These are phyloP conservation scores for Malus hybrid DNA, from an alignment of 331 rosid genomes.

Conservation along the genomic window DNA sequence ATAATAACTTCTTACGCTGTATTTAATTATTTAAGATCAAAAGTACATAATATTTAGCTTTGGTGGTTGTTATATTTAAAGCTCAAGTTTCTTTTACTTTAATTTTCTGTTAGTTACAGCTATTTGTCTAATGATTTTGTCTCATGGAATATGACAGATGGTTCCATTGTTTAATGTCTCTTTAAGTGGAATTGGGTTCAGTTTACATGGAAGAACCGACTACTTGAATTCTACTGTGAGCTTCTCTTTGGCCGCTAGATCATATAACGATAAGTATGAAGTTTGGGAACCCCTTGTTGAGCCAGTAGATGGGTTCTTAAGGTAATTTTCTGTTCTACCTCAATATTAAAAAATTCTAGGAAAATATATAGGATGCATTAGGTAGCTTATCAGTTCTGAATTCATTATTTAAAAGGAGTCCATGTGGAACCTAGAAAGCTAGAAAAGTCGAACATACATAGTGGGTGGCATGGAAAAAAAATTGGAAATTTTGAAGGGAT, in stretches of 20 bases:
- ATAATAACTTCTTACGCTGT: background rate
- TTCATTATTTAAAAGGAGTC: background rate
- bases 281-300: slow-evolving; percentile 96
- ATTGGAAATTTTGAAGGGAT: background rate
- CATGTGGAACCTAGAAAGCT: background rate
- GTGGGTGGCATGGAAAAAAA: background rate
- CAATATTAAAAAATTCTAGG: background rate
- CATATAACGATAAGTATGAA: slow-evolving; percentile 87
- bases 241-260: slow-evolving; percentile 85
- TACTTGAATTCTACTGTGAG: slow-evolving; percentile 60
- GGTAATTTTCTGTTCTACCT: slow-evolving; percentile 33
- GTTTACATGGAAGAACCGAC: slow-evolving; percentile 70
- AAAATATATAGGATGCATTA: background rate
- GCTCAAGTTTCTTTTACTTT: background rate
- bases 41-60: background rate
- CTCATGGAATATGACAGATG: slow-evolving; percentile 60
- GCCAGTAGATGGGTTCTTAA: slow-evolving; percentile 82
- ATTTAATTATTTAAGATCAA: background rate
- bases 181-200: slow-evolving; percentile 59
- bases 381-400: background rate
- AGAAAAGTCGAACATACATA: background rate
- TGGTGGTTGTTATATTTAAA: background rate
- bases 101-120: background rate
- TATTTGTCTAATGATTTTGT: slow-evolving; percentile 5
- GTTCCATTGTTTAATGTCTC: slow-evolving; percentile 96